Evolutionary conservation across 805 yeast species (phyloP), one percentile per base, ranked within the genome.

Genomic region (Soucietia sequanensis): DNA sequence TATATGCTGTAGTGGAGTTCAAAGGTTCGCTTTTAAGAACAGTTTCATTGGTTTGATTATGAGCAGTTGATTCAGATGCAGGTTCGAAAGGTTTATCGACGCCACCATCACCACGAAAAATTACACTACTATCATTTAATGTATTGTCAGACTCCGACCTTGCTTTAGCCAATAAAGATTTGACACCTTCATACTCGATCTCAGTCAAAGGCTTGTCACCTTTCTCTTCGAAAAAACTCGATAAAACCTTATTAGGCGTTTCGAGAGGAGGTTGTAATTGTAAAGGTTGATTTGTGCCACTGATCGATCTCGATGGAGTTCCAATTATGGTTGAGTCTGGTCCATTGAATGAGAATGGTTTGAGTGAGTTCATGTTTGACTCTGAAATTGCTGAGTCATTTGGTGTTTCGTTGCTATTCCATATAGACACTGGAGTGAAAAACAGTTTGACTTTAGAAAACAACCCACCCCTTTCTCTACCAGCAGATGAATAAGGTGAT

Each of bases 161-260:
- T 2, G 43, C 15, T 24, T 46, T 49, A 15, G 56, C 49, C 32
- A 65, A 46, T n/a, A 85, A 58, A 5, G 89, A 75, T 41, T 81
- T 54, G 1, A 86, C 91, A n/a, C 95, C 95, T 57, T 83, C 91
- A 48, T 80, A 73, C 54, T 87, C 95, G 27, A 85, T 68, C 16
- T 81, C 87, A 10, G 80, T 68, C 41, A 87, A 65, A 4, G 91
- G 88, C n/a, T 60, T 61, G 37, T 79, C 75, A n/a, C 95, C 95
- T 54, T 84, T 86, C 28, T 62, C 65, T n/a, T 69, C 68, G 56
- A 86, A 86, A 52, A 87, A 86, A 19, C 71, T 76, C 9, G 88
- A 81, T 31, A 86, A 60, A 21, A 75, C 71, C 20, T 75, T 78
- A 59, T 81, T 83, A 9, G 69, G 61, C 12, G 61, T 34, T 14